Percentiles rank a stretch among this genome's conserved stretches.
Evolutionary conservation across 2,329 filamentous ascomycete species (phyloP).

Genomic region (Myriosclerotinia duriaeana): DNA sequence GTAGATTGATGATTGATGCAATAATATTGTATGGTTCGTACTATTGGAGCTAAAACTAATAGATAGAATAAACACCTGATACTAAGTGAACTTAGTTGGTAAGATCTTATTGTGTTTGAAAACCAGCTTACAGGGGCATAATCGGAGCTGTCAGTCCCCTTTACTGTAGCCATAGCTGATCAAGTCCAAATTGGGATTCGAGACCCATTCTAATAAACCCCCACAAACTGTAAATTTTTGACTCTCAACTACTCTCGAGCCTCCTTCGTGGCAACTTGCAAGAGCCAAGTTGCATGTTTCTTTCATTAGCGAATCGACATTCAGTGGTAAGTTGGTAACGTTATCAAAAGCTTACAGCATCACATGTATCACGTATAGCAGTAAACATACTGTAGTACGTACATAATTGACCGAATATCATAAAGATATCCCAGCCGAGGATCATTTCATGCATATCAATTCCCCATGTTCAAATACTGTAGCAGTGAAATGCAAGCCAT

Average conservation of each 20-base stretch:
- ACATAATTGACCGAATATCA: slow-evolving; percentile 9
- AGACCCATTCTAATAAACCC: background rate
- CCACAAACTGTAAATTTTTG: background rate
- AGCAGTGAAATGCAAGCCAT: background rate
- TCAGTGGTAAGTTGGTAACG: background rate
- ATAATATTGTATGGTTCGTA: no score
- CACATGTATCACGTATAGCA: background rate
- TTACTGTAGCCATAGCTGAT: background rate
- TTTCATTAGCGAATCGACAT: background rate
- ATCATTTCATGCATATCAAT: slow-evolving; percentile 14
- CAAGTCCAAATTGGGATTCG: background rate
- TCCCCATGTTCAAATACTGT: background rate
- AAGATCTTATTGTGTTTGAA: background rate
- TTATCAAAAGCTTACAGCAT: background rate
- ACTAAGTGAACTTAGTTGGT: background rate
- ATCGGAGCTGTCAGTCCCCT: background rate
- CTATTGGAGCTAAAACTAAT: no score
- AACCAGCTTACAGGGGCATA: background rate
- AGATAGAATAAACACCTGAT: background rate
- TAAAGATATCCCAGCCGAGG: slow-evolving; percentile 8
- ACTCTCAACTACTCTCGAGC: background rate
- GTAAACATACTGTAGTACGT: background rate
- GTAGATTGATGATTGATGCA: no score
- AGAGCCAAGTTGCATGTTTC: background rate
- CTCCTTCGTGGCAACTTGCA: slow-evolving; percentile 1